A percentile compares a stretch with the other conserved stretches of the same genome.
Evolutionary conservation across 176 grass and related monocot genomes (phyloP).

Genomic region (Aechmea fasciata): DNA sequence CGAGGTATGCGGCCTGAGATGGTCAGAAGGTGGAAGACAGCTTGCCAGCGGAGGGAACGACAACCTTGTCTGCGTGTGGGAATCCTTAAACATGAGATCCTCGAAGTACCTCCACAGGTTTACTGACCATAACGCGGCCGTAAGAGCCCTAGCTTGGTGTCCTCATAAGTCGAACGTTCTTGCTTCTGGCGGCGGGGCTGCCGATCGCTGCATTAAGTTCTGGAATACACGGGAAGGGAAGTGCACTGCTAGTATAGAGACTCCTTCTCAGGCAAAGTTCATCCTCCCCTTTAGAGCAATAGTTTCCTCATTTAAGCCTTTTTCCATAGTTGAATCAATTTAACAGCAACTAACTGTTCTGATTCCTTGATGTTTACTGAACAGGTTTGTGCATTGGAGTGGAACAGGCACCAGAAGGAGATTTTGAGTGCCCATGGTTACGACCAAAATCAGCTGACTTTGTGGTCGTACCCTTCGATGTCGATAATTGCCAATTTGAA

Average conservation of each 20-base stretch:
- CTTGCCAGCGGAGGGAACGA: slow-evolving; percentile 35
- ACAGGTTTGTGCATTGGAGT: slow-evolving; percentile 35
- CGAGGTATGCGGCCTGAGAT: slow-evolving; percentile 29
- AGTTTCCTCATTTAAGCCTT: background rate
- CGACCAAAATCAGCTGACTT: slow-evolving; percentile 16
- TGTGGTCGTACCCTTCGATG: slow-evolving; percentile 36
- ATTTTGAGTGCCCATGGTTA: slow-evolving; percentile 35
- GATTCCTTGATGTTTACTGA: background rate
- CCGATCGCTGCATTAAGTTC: slow-evolving; percentile 27
- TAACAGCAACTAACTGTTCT: background rate
- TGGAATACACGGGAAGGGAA: slow-evolving; percentile 25
- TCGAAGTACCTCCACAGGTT: slow-evolving; percentile 23
- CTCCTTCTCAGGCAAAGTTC: slow-evolving; percentile 22
- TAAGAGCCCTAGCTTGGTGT: slow-evolving; percentile 34
- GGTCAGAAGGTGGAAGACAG: slow-evolving; percentile 19
- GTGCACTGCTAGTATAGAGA: slow-evolving; percentile 20
- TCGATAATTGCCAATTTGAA: slow-evolving; percentile 28
- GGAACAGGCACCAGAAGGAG: slow-evolving; percentile 39
- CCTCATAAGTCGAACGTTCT: slow-evolving; percentile 23
- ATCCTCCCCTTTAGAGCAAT: background rate
- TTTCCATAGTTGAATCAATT: background rate
- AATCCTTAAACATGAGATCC: slow-evolving; percentile 5
- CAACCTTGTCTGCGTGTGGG: slow-evolving; percentile 26
- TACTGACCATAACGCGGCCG: slow-evolving; percentile 18
- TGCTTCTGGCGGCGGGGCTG: slow-evolving; percentile 26